Percentiles rank a stretch among this genome's conserved stretches.
These are phyloP conservation scores for Emmonsiellopsis sp. DNA, from an alignment of 2,329 filamentous ascomycete species.

Conservation along the genomic window DNA sequence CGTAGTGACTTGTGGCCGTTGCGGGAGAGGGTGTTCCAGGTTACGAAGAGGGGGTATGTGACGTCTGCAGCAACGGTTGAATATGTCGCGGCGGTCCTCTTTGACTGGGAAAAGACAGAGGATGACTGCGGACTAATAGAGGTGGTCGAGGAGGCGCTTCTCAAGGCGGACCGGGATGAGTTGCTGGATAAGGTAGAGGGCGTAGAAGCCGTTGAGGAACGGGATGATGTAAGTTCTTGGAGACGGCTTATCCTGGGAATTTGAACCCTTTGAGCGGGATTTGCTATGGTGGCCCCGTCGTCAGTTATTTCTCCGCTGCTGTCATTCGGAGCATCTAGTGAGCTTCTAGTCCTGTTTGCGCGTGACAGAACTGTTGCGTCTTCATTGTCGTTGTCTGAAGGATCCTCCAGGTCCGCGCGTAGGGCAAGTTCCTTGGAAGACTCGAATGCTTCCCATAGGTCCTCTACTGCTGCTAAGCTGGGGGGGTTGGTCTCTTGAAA, in stretches of 20 bases:
- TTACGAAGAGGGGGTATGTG: constrained; percentile 74
- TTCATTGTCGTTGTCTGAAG: constrained; percentile 22
- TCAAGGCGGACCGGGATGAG: constrained; percentile 38
- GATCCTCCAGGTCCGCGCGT: constrained; percentile 19
- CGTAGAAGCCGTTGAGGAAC: constrained; percentile 31
- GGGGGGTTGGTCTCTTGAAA: constrained; percentile 63
- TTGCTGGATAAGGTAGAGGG: constrained; percentile 39
- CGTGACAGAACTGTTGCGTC: constrained; percentile 11
- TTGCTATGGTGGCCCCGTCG: constrained; percentile 8
- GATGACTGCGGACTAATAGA: constrained; percentile 38
- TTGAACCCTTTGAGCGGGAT: constrained; percentile 19
- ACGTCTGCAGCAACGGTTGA: constrained; percentile 3
- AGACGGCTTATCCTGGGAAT: constrained; percentile 26
- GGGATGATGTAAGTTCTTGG: constrained; percentile 26
- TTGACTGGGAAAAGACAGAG: constrained; percentile 19
- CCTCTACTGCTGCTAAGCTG: constrained; percentile 59
- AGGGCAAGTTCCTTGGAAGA: constrained; percentile 20
- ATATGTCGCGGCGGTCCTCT: constrained; percentile 3
- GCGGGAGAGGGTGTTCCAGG: constrained; percentile 71
- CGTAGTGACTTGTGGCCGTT: constrained; percentile 60
- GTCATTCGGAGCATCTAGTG: constrained; percentile 16
- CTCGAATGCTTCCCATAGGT: constrained; percentile 53
- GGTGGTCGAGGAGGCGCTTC: constrained; percentile 32
- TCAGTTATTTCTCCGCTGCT: constrained; percentile 9
- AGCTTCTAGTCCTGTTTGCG: constrained; percentile 10